Evolutionary conservation across 495 filamentous ascomycete genomes (phyloP).

Genomic region (Neurospora sp.): DNA sequence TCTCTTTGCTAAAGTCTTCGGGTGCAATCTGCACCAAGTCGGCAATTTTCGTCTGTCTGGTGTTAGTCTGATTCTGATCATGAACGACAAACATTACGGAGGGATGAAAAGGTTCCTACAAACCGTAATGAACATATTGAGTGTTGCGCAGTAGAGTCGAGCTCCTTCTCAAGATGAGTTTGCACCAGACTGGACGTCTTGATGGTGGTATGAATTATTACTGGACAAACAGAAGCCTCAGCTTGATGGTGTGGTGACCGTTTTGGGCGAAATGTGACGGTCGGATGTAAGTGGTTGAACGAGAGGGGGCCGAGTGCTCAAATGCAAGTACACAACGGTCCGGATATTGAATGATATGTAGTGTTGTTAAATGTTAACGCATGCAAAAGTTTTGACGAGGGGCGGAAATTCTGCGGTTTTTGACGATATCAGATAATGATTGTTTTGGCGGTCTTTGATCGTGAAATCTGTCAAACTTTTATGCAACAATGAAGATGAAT

Average conservation of each 20-base stretch:
- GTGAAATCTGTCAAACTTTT: neutral
- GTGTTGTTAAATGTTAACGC: neutral
- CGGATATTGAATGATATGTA: neutral
- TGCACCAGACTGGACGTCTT: neutral
- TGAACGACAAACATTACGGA: neutral
- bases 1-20: constrained; percentile 72
- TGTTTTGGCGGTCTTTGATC: neutral
- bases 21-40: constrained; percentile 89
- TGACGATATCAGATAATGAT: neutral
- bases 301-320: neutral
- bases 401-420: neutral
- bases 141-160: neutral
- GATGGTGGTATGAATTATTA: neutral
- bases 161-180: neutral
- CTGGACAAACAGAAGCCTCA: neutral
- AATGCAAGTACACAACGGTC: neutral
- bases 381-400: neutral
- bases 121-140: neutral
- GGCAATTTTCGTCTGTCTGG: constrained; percentile 54
- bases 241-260: neutral
- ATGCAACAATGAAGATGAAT: neutral
- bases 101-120: neutral
- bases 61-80: neutral
- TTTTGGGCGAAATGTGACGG: neutral
- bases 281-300: neutral